Evolutionary conservation across 192 early-diverging fungal genomes (phyloP).

Genomic region (Umbelopsis vinacea): DNA sequence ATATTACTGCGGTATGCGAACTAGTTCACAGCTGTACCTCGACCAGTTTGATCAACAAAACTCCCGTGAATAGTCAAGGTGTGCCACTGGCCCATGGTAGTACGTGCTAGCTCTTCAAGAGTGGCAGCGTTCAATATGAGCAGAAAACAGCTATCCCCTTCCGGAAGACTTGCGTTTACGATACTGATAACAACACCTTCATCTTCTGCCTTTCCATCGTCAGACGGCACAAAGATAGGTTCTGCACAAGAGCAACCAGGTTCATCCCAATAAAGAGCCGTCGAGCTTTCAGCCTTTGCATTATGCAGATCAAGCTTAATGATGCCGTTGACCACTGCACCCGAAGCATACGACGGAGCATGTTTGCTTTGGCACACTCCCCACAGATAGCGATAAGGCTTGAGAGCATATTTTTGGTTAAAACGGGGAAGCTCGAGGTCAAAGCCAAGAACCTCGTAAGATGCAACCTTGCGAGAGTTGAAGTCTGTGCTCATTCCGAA

Average conservation of each 20-base stretch:
- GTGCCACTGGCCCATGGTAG: constrained; percentile 28
- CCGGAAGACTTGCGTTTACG: constrained; percentile 28
- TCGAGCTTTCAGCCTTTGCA: constrained; percentile 24
- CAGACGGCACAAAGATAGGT: constrained; percentile 42
- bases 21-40: constrained; percentile 26
- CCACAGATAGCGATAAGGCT: constrained; percentile 36
- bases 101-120: constrained; percentile 33
- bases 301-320: constrained; percentile 41
- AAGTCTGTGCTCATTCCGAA: background rate
- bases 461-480: constrained; percentile 34
- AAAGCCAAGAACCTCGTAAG: constrained; percentile 31
- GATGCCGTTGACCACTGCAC: constrained; percentile 40
- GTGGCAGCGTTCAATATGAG: constrained; percentile 40
- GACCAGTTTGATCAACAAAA: constrained; percentile 28
- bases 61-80: constrained; percentile 31
- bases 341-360: constrained; percentile 38
- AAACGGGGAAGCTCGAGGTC: constrained; percentile 45
- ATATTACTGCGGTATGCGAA: background rate
- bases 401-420: constrained; percentile 35
- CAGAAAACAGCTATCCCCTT: constrained; percentile 37
- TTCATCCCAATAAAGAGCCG: constrained; percentile 36
- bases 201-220: constrained; percentile 34
- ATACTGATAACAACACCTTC: constrained; percentile 40
- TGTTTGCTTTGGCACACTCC: constrained; percentile 38
- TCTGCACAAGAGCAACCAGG: constrained; percentile 42